Base-by-base conservation (phyloP, 2,329 filamentous ascomycete genomes). In the Cladophialophora carrionii region DNA sequence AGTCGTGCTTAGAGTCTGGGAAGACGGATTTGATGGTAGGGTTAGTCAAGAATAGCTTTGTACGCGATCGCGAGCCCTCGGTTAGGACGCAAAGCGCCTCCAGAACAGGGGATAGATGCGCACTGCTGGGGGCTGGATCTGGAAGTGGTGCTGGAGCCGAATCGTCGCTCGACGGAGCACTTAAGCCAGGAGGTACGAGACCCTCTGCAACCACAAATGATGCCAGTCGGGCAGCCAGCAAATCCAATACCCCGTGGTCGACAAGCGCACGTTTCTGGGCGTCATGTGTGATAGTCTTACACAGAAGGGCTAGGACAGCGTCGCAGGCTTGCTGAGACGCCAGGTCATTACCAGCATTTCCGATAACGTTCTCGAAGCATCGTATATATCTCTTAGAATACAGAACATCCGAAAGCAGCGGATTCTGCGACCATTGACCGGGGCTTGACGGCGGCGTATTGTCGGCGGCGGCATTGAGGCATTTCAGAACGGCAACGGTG, bases 31-130 rank as follows among this genome's bases (percentile, higher is more conserved):
- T 78, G 48, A 92, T 86, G 0, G 87, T 84, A 1, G 88, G 88
- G 0, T 89, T 89, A 65, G 85, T 88, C 51, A 89, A 78, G 56
- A 91, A 83, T 71, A 91, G 85, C 69, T 88, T 88, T 9, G 91
- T 88, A 61, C 92, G 86, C 76, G 89, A 90, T 70, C 88, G 89
- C 0, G 94, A 97, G 72, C 91, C 87, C 66, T 88, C 85, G 57
- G 96, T 85, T 55, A 97, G 89, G 53, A 88, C 84, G 22, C 88
- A 84, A 57, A 96, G 85, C 0, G 93, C 91, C 67, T 92, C 88
- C 6, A 98, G 79, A 20, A 96, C 85, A 9, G 87, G 86, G 1
- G 87, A 83, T 46, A 96, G 78, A 65, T 84, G 85, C 29, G 85
- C 81, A 17, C 80, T 81, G 14, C 82, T 78, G 1, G 85, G 83